Percentiles rank a stretch among this genome's conserved stretches.
Conservation (phyloP, 805 yeast genomes). For the Starmerella geochares region DNA sequence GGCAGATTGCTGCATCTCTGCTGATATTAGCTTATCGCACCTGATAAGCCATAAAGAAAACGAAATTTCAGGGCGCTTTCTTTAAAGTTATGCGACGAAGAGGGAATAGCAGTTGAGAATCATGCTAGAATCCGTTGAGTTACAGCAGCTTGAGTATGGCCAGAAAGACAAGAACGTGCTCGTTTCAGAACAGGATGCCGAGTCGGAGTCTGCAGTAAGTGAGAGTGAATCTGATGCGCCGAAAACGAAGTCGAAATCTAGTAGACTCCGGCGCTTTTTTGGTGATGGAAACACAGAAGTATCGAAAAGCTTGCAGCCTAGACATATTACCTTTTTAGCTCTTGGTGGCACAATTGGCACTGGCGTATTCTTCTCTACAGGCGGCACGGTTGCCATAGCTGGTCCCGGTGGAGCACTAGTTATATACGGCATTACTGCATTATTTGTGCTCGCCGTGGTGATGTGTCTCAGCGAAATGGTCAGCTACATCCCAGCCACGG, state of each 20-base stretch:
- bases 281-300: conserved; percentile 19
- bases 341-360: conserved; percentile 71
- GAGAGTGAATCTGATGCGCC: not conserved
- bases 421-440: conserved; percentile 36
- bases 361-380: conserved; percentile 48
- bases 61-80: too few species aligned
- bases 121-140: conserved; percentile 11
- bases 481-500: conserved; percentile 45
- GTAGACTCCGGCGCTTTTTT: conserved; percentile 10
- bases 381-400: conserved; percentile 23
- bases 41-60: conserved; percentile 3
- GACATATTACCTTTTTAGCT: conserved; percentile 65
- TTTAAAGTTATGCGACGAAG: too few species aligned
- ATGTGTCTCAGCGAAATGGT: conserved; percentile 47
- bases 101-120: too few species aligned
- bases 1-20: not conserved
- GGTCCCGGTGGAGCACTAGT: conserved; percentile 31
- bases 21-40: conserved; percentile 9
- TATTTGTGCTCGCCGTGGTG: conserved; percentile 55
- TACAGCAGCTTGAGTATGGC: conserved; percentile 10
- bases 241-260: not conserved
- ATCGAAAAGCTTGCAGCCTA: conserved; percentile 34
- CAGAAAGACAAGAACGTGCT: not conserved
- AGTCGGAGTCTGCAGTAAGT: not conserved
- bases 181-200: not conserved